Base-by-base conservation (phyloP, 257 asterid genomes). In the Voacanga thouarsii region DNA sequence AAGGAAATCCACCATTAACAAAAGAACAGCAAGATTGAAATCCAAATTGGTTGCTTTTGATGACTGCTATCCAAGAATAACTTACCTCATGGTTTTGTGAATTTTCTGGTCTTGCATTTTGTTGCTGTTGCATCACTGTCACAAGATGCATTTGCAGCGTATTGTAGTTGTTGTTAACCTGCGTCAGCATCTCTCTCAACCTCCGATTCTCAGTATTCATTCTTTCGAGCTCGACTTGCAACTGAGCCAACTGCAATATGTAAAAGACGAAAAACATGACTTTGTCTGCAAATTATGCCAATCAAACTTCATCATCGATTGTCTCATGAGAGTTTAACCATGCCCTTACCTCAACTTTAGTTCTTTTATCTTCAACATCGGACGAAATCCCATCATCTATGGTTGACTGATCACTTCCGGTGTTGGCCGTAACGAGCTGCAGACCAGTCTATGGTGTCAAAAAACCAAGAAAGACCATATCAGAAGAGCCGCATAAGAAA, bases 361-460 rank as follows among this genome's bases (percentile, higher is more conserved):
- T 85, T 82, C 85, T 73, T 78, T 87, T 87, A 45, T 87, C 93
- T 64, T 88, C 91, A 1, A 76, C 80, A 39, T 87, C 92, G 0
- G 84, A 81, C 7, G 89, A 85, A 83, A 86, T 26, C 41, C 90
- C 90, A 76, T 96, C 97, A 60, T 92, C 98, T 76, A 92, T 86
- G 18, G 92, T 92, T 18, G 98, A 92, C 74, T 90, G 96, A 81
- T 93, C 99, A 67, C 97, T 92, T 50, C 97, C 89, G 4, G 96
- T 82, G 77, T 96, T 90, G 7, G 86, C 85, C 45, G 87, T 92
- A 82, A 93, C 93, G 65, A 96, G 96, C 76, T 96, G 97, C 89
- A 96, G 85, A 51, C 97, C 98, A 72, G 94, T 96, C 99, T 96
- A 80, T 50, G 84, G n/a, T 37, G 14, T 33, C 7, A 7, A 7